These are phyloP conservation scores for Blastomyces emzantsi DNA, from an alignment of 2,329 filamentous ascomycete species.

Conservation along the genomic window DNA sequence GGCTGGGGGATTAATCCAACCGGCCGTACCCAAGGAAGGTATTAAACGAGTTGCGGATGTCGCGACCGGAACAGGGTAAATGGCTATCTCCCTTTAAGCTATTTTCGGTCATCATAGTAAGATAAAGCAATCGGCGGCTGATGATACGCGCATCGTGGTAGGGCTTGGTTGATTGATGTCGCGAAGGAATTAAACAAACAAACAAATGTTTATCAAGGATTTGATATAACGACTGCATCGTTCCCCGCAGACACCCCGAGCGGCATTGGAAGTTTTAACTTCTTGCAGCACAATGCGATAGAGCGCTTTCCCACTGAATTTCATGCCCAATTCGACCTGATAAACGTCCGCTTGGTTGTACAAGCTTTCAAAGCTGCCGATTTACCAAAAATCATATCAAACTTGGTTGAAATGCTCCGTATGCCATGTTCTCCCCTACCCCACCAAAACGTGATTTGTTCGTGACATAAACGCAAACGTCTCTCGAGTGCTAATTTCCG, in stretches of 20 bases:
- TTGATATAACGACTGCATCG: not conserved
- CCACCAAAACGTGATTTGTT: not conserved
- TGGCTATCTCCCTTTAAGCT: not conserved
- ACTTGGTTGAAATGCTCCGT: slow-evolving; percentile 2
- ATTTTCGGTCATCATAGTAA: not conserved
- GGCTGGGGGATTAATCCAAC: slow-evolving; percentile 1
- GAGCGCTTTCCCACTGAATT: not conserved
- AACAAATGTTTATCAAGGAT: not conserved
- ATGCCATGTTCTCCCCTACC: not conserved
- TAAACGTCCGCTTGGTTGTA: slow-evolving; percentile 2
- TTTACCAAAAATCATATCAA: not conserved
- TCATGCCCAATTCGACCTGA: slow-evolving; percentile 6
- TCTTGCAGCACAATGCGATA: not conserved
- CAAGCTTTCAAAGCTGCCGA: slow-evolving; percentile 5
- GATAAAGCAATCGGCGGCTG: not conserved
- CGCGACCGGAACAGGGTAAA: slow-evolving; percentile 2
- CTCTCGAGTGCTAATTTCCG: not conserved
- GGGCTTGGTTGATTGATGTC: not conserved
- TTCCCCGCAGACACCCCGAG: not conserved
- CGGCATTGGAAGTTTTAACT: not conserved
- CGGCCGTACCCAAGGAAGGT: not conserved
- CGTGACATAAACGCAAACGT: no score
- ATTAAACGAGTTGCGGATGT: slow-evolving; percentile 6
- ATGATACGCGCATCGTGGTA: not conserved
- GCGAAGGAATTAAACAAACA: not conserved